These are phyloP conservation scores for Oemleria cerasiformis DNA, from an alignment of 306 rosid genomes.

Conservation along the genomic window DNA sequence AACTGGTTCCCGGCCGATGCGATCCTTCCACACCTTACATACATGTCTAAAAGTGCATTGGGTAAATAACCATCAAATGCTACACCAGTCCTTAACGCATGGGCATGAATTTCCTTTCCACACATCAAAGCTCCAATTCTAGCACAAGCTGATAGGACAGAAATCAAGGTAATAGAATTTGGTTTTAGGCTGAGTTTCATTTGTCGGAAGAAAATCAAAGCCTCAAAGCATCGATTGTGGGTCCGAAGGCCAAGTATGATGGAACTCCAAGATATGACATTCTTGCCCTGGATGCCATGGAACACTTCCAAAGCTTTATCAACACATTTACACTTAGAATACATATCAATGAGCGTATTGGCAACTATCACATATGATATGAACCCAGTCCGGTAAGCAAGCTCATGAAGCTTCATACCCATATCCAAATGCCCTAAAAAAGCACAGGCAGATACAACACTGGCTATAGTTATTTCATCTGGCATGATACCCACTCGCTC, in stretches of 20 bases:
- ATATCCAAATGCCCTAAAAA: slow-evolving; percentile 58
- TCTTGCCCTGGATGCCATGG: slow-evolving; percentile 52
- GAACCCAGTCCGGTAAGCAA: slow-evolving; percentile 60
- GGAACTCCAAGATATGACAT: slow-evolving; percentile 80
- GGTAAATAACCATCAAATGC: slow-evolving; percentile 71
- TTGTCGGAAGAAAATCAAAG: slow-evolving; percentile 61
- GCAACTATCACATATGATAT: slow-evolving; percentile 61
- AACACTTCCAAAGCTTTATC: slow-evolving; percentile 81
- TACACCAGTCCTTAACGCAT: slow-evolving; percentile 78
- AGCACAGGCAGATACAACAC: slow-evolving; percentile 77
- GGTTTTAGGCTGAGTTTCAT: slow-evolving; percentile 66
- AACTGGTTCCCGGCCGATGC: slow-evolving; percentile 72
- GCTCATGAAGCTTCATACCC: slow-evolving; percentile 75
- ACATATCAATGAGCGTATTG: slow-evolving; percentile 78
- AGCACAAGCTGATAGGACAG: slow-evolving; percentile 67
- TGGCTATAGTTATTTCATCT: slow-evolving; percentile 76
- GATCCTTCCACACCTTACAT: slow-evolving; percentile 86
- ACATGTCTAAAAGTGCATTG: slow-evolving; percentile 82
- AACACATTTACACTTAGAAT: slow-evolving; percentile 69
- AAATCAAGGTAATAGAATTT: slow-evolving; percentile 62
- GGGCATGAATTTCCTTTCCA: slow-evolving; percentile 91
- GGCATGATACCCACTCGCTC: slow-evolving; percentile 58
- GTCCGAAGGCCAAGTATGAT: slow-evolving; percentile 78
- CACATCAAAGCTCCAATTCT: slow-evolving; percentile 76
- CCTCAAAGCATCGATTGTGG: slow-evolving; percentile 70